Base-by-base conservation (phyloP, 2,329 filamentous ascomycete genomes). In the Fusarium penzigii region DNA sequence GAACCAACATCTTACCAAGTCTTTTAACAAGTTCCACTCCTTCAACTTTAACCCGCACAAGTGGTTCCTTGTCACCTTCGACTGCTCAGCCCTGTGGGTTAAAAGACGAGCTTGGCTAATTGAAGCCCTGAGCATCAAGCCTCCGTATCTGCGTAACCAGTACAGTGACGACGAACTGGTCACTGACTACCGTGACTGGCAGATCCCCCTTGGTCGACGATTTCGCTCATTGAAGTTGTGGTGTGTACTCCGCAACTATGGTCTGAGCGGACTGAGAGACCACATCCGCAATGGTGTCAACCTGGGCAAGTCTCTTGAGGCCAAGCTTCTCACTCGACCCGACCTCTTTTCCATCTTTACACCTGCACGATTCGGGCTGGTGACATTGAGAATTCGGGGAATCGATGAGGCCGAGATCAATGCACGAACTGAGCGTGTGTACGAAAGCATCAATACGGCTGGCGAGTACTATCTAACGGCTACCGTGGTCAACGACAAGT, bases 1-100 rank as follows among this genome's bases (percentile, higher is more conserved):
- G 70, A 88, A 89, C 72, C 88, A 91, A 51, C 79, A 87, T 60
- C 79, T 91, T 45, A 78, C 86, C 2, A 67, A 76, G 17, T 74
- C 83, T 9, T 79, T 93, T 46, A 74, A 78, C 2, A 74, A 78
- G 17, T 92, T 96, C 68, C 89, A 96, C 76, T 92, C 87, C 58
- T 96, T 96, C 80, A 87, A 96, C 73, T 85, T 93, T 77, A 97
- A 97, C 77, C 89, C 96, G 83, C 92, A 97, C 80, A 97, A 97
- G 77, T 97, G 93, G 93, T 80, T 97, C 44, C 84, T 97, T 16
- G 92, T 91, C 51, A 96, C 96, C 72, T 97, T 97, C 65, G 93
- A 97, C 70, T 82, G 79, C 64, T 91, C 88, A 49, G 88, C 88
- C 59, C 80, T 96, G 42, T 97, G 85, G 73, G 85, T 97, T 44